Evolutionary conservation across 2,329 filamentous ascomycete species (phyloP), one percentile per base, ranked within the genome.

Genomic region (Botryosphaeria agaves): DNA sequence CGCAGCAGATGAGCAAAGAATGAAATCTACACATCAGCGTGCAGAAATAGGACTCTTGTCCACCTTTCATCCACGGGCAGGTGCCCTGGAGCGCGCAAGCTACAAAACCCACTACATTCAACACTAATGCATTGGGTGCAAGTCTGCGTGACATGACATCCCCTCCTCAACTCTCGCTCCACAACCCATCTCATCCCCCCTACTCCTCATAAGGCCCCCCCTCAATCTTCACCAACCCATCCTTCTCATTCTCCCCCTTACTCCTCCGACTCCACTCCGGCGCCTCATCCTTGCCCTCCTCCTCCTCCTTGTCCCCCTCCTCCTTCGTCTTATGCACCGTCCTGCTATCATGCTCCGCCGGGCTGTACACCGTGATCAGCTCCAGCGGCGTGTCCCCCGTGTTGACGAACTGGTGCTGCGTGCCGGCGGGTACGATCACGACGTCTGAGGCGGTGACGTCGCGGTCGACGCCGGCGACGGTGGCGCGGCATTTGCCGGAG

Each of bases 331-430:
- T 56, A 43, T 76, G 72, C 29, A 75, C 64, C 3, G 65, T 67
- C 8, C 57, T 62, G 3, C 67, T 55, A 34, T 66, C 57, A 45
- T 76, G 71, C 50, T 76, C 71, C 0, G 69, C 70, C 1, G 70
- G 70, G 8, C 61, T 61, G 45, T 76, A 76, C 4, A 76, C 63
- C 0, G 71, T 76, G 30, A 75, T 66, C 21, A 76, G 45, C 38
- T 74, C 66, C 30, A 76, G 45, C 2, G 71, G 69, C 29, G 61
- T 60, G 1, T 64, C 57, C 2, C 71, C 70, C 2, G 57, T 69
- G 34, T 74, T 76, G 29, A 75, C 53, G 45, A 76, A 76, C 43
- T 76, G 70, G 44, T 76, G 71, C 46, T 71, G 66, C 2, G 71
- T 76, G 0, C 72, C 72, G 0, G 72, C 72, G 0, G 72, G 72